Percentiles rank a stretch among this genome's conserved stretches.
Evolutionary conservation across 495 filamentous ascomycete genomes (phyloP).

Genomic region (Corynascus novoguineensis): DNA sequence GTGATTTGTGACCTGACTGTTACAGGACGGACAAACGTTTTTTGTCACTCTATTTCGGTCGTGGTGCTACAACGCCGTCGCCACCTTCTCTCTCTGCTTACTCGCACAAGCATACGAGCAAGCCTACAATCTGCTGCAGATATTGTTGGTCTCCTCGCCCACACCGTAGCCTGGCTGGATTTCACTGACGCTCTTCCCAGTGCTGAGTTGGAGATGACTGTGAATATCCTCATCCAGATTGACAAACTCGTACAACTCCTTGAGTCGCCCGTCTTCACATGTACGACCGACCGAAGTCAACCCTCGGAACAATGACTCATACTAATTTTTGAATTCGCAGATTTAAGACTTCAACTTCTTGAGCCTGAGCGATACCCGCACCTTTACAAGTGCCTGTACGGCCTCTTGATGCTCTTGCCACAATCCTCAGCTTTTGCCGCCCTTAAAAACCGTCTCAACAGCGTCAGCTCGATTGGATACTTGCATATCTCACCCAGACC

Average conservation of each 20-base stretch:
- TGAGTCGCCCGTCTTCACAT: constrained; percentile 97
- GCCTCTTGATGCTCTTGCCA: constrained; percentile 93
- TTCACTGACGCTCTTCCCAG: constrained; percentile 39
- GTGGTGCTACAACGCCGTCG: constrained; percentile 98
- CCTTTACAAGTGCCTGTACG: constrained; percentile 97
- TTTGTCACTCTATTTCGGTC: constrained; percentile 91
- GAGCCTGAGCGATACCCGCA: constrained; percentile 95
- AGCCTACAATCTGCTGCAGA: constrained; percentile 92
- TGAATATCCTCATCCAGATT: constrained; percentile 97
- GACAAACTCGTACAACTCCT: constrained; percentile 97
- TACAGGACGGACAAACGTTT: constrained; percentile 83
- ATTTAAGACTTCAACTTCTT: constrained; percentile 93
- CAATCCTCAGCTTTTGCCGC: constrained; percentile 96
- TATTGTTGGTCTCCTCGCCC: constrained; percentile 60
- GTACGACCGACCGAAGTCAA: constrained; percentile 46
- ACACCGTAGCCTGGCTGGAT: not conserved
- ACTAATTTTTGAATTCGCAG: constrained; percentile 35
- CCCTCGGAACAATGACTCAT: not conserved
- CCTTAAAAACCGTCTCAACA: constrained; percentile 93
- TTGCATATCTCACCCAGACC: constrained; percentile 76
- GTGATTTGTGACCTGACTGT: constrained; percentile 22
- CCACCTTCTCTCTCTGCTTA: constrained; percentile 92
- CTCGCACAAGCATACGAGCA: constrained; percentile 98
- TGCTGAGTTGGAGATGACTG: constrained; percentile 97
- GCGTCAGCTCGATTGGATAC: constrained; percentile 93